Conservation (phyloP, 345 rosid genomes). For the Dovyalis caffra region DNA sequence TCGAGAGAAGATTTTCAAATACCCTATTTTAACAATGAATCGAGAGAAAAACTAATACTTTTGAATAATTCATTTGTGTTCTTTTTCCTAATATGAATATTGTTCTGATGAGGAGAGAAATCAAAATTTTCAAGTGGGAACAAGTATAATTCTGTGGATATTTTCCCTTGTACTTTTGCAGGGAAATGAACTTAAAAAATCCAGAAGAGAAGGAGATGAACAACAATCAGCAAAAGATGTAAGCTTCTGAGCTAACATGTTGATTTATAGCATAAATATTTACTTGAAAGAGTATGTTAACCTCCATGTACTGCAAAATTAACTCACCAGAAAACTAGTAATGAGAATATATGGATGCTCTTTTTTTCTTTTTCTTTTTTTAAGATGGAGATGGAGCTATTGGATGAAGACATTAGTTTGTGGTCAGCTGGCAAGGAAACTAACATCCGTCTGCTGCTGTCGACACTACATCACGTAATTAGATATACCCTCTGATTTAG, state of each 20-base stretch:
- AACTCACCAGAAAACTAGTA: neutral
- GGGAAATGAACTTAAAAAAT: slow-evolving; percentile 43
- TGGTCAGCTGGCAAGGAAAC: slow-evolving; percentile 84
- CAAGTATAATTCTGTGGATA: neutral
- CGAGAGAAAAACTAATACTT: neutral
- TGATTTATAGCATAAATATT: neutral
- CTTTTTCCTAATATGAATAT: neutral
- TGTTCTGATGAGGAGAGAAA: neutral
- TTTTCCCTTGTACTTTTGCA: slow-evolving; percentile 15
- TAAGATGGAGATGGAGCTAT: slow-evolving; percentile 51
- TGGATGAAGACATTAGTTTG: slow-evolving; percentile 58
- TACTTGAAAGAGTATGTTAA: neutral
- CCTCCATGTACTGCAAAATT: neutral
- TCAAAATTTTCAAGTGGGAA: neutral
- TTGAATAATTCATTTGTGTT: no score
- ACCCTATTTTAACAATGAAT: neutral
- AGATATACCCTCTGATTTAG: neutral
- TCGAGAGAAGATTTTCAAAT: no score
- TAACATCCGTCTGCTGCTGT: slow-evolving; percentile 70
- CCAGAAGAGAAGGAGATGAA: slow-evolving; percentile 37
- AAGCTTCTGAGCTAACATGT: slow-evolving; percentile 15
- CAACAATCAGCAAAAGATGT: slow-evolving; percentile 37
- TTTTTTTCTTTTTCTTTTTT: neutral
- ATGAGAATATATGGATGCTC: neutral
- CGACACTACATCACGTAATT: slow-evolving; percentile 74